These are phyloP conservation scores for Gossypium lobatum DNA, from an alignment of 441 rosid genomes.

Conservation along the genomic window DNA sequence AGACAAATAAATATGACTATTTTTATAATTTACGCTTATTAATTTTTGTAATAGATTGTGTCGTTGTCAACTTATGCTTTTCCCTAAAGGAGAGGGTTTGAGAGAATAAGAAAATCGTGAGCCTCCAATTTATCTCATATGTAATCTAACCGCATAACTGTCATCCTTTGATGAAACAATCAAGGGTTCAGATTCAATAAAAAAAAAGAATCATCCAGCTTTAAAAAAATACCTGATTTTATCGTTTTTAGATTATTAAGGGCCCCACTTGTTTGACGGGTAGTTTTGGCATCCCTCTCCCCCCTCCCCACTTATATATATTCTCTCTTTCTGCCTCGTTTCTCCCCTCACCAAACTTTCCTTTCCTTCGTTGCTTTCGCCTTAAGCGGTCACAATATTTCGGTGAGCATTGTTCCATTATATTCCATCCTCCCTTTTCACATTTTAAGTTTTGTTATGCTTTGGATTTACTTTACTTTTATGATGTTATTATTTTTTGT, in stretches of 20 bases:
- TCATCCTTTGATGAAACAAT: background rate
- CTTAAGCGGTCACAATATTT: background rate
- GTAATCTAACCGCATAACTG: background rate
- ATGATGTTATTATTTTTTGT: background rate
- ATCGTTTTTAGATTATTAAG: background rate
- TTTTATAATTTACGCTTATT: no score
- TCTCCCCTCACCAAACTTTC: background rate
- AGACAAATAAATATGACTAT: rapidly evolving
- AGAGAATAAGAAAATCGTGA: background rate
- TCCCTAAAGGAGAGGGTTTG: background rate
- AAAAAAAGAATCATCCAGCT: background rate
- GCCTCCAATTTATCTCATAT: background rate
- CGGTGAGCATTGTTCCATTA: constrained; percentile 5
- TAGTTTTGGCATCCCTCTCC: background rate
- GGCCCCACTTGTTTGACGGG: constrained; percentile 18
- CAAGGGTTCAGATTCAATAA: constrained; percentile 12
- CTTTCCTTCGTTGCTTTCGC: background rate
- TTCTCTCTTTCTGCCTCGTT: background rate
- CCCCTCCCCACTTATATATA: background rate
- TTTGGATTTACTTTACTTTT: background rate
- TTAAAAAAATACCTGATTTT: background rate
- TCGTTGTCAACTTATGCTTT: background rate
- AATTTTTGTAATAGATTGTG: background rate
- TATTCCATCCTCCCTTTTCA: background rate
- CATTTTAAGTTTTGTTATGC: background rate